Conservation (phyloP, 495 filamentous ascomycete species). For the Xylaria nigripes region DNA sequence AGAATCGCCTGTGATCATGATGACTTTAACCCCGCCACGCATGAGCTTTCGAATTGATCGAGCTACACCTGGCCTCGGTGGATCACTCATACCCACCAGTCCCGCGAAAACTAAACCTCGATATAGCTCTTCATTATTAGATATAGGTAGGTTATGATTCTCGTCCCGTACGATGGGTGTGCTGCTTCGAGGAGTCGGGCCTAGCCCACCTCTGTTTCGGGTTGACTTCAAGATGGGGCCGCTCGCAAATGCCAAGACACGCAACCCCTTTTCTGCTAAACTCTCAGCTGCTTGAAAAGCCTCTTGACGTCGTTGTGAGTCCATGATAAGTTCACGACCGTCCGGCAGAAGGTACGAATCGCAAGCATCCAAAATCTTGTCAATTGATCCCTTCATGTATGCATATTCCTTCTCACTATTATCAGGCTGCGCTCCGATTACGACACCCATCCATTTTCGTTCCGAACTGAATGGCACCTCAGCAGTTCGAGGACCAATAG, state of each 20-base stretch:
- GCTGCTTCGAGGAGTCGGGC: constrained; percentile 19
- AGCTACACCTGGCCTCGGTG: constrained; percentile 80
- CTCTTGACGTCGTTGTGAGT: constrained; percentile 63
- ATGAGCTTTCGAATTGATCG: constrained; percentile 84
- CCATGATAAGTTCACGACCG: constrained; percentile 79
- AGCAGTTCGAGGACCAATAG: constrained; percentile 64
- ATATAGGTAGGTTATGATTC: constrained; percentile 32
- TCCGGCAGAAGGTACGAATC: constrained; percentile 85
- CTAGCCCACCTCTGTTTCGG: constrained; percentile 25
- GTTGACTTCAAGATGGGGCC: constrained; percentile 44
- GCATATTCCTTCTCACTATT: constrained; percentile 57
- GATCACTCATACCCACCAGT: constrained; percentile 93
- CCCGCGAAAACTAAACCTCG: constrained; percentile 81
- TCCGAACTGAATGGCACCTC: constrained; percentile 96
- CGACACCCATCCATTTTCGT: constrained; percentile 97
- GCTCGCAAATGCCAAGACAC: constrained; percentile 88
- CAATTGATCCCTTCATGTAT: constrained; percentile 92
- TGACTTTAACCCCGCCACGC: constrained; percentile 87
- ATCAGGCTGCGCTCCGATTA: constrained; percentile 55
- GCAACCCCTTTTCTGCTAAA: constrained; percentile 88
- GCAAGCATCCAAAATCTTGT: constrained; percentile 76
- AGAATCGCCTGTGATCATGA: constrained; percentile 98
- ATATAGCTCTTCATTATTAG: constrained; percentile 63
- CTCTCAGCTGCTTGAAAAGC: constrained; percentile 73
- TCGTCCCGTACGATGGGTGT: constrained; percentile 25